Percentiles rank a stretch among this genome's conserved stretches.
Conservation (phyloP, 1,284 basidiomycete species). For the Austroboletus novae-zelandiae region DNA sequence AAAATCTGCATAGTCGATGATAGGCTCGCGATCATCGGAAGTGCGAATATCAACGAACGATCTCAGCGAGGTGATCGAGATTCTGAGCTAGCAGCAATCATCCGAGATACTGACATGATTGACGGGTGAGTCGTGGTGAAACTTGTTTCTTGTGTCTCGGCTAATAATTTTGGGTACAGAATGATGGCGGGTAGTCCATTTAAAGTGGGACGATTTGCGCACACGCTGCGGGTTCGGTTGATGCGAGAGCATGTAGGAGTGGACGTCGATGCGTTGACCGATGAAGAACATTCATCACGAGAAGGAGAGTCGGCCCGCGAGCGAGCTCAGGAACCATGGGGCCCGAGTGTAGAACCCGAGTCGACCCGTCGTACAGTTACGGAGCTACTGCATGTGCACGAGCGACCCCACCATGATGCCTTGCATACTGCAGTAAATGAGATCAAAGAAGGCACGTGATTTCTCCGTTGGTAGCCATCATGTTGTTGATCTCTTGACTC, state of each 20-base stretch:
- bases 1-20: conserved; percentile 92
- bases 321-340: conserved; percentile 67
- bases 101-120: conserved; percentile 97
- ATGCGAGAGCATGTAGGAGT: conserved; percentile 98
- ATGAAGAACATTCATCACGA: conserved; percentile 66
- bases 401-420: conserved; percentile 36
- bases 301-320: conserved; percentile 56
- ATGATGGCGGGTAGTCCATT: conserved; percentile 94
- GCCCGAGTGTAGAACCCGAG: conserved; percentile 76
- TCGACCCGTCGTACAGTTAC: conserved; percentile 44
- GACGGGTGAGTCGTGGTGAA: conserved; percentile 56
- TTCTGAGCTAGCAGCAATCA: conserved; percentile 90
- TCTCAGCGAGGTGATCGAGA: conserved; percentile 96
- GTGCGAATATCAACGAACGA: conserved; percentile 98
- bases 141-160: background rate
- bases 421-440: conserved; percentile 40
- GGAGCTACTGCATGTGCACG: conserved; percentile 37
- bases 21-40: conserved; percentile 96
- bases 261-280: conserved; percentile 88
- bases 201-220: conserved; percentile 96
- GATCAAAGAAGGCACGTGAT: conserved; percentile 48
- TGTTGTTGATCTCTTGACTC: background rate
- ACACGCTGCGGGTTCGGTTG: conserved; percentile 87
- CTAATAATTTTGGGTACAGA: conserved; percentile 38
- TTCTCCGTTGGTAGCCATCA: background rate